Base-by-base conservation (phyloP, 768 basidiomycete genomes). In the Leucocoprinus leucothites region DNA sequence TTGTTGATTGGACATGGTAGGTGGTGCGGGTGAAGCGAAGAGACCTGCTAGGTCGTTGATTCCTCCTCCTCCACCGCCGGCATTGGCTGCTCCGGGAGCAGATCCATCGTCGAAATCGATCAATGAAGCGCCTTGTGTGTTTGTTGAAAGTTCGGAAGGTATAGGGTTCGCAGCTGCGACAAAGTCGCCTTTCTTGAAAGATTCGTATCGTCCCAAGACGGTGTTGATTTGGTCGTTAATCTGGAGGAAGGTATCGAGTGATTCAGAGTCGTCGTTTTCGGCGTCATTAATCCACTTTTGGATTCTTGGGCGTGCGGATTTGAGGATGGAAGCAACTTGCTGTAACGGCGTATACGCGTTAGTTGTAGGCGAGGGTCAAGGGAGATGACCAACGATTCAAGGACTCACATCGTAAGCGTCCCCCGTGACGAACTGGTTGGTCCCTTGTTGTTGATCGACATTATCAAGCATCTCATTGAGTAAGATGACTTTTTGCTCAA, bases 261-360 rank as follows among this genome's bases (percentile, higher is more conserved):
- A 90, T 60, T 94, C 93, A 2, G 92, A 83, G 69, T 95, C 93
- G 38, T 94, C 88, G 2, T 85, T 78, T 63, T 94, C 89, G 16
- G 93, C 94, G 61, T 98, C 94, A 9, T 89, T 91, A 56, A 98
- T 91, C 96, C 97, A 98, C 64, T 94, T 96, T 70, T 99, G 97
- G 43, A 98, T 82, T 74, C 90, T 98, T 0, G 97, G 97, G 45
- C 94, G 81, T 1, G 95, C 94, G 43, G 81, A 80, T 25, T 75
- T 77, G 13, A 97, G 81, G 36, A 96, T 85, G 0, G 82, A 73
- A 0, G 96, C 89, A 1, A 98, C 94, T 86, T 99, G 97, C 88
- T 92, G 63, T 26, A 58, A 26, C 45, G 45, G 51, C 58, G 57
- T 26, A 59, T 50, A 24, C 3, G 35, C 28, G 22, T 57, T 16